Percentiles rank a stretch among this genome's conserved stretches.
phyloP scores from a whole-genome alignment of 2,329 filamentous ascomycete genomes.

The Aspergillus sp. region DNA sequence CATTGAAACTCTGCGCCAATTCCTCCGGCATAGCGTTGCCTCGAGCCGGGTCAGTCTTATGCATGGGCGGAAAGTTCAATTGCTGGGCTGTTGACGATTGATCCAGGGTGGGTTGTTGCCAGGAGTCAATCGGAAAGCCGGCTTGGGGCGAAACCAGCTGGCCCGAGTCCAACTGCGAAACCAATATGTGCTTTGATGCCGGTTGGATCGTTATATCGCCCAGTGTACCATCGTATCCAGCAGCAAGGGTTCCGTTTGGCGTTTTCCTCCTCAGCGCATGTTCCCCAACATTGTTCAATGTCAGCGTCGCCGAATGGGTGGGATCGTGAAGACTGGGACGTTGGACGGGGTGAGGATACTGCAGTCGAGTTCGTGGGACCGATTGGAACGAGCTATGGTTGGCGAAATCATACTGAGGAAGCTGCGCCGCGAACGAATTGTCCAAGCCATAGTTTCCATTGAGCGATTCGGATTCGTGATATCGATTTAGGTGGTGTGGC shows the following conservation, averaged over 20 bases:
- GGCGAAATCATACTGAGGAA: constrained; percentile 26
- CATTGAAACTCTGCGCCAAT: constrained; percentile 32
- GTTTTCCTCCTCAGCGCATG: constrained; percentile 88
- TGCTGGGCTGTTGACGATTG: constrained; percentile 30
- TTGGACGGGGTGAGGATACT: constrained; percentile 42
- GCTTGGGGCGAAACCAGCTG: constrained; percentile 33
- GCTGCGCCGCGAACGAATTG: constrained; percentile 22
- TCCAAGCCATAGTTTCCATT: constrained; percentile 34
- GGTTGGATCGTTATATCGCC: constrained; percentile 71
- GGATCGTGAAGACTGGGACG: constrained; percentile 32
- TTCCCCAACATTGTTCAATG: constrained; percentile 48
- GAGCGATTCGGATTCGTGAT: constrained; percentile 29
- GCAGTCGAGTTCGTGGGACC: constrained; percentile 32
- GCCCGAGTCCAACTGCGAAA: constrained; percentile 57
- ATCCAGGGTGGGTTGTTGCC: constrained; percentile 32
- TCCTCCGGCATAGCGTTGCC: constrained; percentile 29
- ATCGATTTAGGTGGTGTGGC: constrained; percentile 38
- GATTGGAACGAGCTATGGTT: constrained; percentile 29
- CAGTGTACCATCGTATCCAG: constrained; percentile 83
- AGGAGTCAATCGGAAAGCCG: constrained; percentile 32
- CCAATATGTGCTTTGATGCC: constrained; percentile 77
- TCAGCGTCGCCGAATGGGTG: constrained; percentile 21
- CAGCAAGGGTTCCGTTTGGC: constrained; percentile 87
- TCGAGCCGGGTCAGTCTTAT: constrained; percentile 34
- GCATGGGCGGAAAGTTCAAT: constrained; percentile 40